Conservation (phyloP, 176 grass and related monocot genomes). For the Juncus effusus region DNA sequence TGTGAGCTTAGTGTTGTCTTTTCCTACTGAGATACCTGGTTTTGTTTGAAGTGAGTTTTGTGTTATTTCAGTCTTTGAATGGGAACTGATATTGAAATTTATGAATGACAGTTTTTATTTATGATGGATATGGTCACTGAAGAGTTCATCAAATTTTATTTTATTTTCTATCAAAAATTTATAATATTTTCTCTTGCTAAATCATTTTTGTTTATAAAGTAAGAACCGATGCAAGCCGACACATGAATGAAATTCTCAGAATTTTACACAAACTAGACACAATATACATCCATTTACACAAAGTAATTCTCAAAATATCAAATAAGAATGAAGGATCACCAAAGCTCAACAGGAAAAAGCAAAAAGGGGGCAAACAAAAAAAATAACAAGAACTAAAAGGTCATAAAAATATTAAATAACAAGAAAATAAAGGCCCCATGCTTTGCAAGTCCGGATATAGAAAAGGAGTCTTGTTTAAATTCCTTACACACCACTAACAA, state of each 20-base stretch:
- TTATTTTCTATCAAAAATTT: no score
- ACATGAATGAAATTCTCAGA: conserved; percentile 4
- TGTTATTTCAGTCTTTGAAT: no score
- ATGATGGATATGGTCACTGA: no score
- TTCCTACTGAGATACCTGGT: background rate
- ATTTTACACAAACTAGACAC: conserved; percentile 10
- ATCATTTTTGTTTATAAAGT: background rate
- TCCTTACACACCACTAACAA: no score
- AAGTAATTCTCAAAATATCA: background rate
- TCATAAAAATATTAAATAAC: background rate
- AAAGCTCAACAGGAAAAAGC: no score
- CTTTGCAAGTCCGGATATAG: background rate
- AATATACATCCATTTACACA: conserved; percentile 7
- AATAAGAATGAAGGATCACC: background rate
- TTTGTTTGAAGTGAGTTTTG: no score
- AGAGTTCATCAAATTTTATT: no score
- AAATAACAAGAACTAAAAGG: background rate
- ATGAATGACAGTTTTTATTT: no score
- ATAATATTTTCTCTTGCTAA: no score
- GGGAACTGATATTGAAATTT: no score
- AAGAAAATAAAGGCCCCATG: background rate
- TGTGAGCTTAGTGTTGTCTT: conserved; percentile 51
- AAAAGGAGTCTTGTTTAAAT: no score
- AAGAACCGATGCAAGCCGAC: background rate
- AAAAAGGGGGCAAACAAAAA: background rate